Percentiles rank a stretch among this genome's conserved stretches.
Evolutionary conservation across 169 alveolate genomes (phyloP).

Genomic region (Plasmodium blacklocki): DNA sequence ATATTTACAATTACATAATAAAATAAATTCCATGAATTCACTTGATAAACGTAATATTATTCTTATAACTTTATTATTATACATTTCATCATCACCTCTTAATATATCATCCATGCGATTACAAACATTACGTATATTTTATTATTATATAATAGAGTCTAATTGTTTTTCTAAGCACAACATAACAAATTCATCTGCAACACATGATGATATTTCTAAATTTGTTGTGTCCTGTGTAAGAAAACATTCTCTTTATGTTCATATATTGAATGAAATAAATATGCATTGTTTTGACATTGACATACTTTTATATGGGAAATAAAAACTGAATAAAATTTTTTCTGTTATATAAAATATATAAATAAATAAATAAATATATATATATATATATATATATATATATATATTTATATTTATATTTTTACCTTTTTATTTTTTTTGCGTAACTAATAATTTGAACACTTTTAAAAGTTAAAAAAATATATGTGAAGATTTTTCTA

Average conservation of each 20-base stretch:
- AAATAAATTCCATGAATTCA: background rate
- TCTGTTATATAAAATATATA: too few species aligned
- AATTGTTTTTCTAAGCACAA: background rate
- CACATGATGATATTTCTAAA: conserved; percentile 23
- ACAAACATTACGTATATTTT: conserved; percentile 8
- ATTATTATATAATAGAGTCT: conserved; percentile 10
- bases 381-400: too few species aligned
- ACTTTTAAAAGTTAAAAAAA: too few species aligned
- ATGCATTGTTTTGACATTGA: conserved; percentile 27
- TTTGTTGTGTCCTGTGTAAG: background rate
- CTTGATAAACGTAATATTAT: conserved; percentile 44
- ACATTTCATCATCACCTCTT: background rate
- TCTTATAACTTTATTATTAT: conserved; percentile 7
- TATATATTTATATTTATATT: too few species aligned
- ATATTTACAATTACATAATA: background rate
- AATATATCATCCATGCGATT: conserved; percentile 18
- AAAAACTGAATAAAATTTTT: background rate
- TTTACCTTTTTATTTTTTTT: too few species aligned
- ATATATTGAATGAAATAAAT: conserved; percentile 15
- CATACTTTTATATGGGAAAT: conserved; percentile 2
- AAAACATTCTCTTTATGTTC: background rate
- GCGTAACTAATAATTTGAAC: too few species aligned
- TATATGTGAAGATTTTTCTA: too few species aligned
- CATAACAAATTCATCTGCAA: conserved; percentile 22
- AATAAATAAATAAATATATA: too few species aligned